Conservation (phyloP, 148 eudicot genomes). For the Fagopyrum homotropicum region DNA sequence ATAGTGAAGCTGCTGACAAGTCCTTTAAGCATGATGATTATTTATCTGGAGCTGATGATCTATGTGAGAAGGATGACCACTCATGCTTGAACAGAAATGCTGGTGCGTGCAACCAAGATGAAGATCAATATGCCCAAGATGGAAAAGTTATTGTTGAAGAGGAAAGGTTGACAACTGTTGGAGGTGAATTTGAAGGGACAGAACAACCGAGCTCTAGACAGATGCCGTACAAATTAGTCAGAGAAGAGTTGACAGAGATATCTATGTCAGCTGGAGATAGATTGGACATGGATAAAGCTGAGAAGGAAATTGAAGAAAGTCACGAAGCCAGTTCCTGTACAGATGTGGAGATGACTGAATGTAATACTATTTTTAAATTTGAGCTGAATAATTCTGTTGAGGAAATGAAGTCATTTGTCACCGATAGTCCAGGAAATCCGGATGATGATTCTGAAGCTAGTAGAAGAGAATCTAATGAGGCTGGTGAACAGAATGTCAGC, state of each 20-base stretch:
- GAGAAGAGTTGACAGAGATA: constrained; percentile 23
- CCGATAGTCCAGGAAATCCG: constrained; percentile 24
- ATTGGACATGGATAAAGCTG: constrained; percentile 23
- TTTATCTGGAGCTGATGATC: neutral
- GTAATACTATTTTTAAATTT: constrained; percentile 24
- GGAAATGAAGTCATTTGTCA: constrained; percentile 25
- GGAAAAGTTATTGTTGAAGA: neutral
- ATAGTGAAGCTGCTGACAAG: neutral
- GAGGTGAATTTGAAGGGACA: constrained; percentile 22
- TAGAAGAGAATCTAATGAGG: constrained; percentile 1
- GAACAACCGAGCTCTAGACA: constrained; percentile 17
- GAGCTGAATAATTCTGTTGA: constrained; percentile 23
- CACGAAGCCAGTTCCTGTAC: constrained; percentile 17
- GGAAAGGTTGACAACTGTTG: constrained; percentile 5
- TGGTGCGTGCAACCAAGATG: neutral
- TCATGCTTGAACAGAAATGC: neutral
- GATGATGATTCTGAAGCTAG: constrained; percentile 1
- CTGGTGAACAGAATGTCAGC: neutral
- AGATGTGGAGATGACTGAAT: constrained; percentile 9
- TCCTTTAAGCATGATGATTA: neutral
- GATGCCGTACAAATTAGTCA: constrained; percentile 16
- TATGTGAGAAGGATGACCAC: neutral
- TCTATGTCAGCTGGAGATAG: constrained; percentile 24
- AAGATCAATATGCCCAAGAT: neutral
- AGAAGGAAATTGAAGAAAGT: constrained; percentile 17